Evolutionary conservation across 139 green algal genomes (phyloP), one percentile per base, ranked within the genome.

Genomic region (Deuterostichococcus epilithicus): DNA sequence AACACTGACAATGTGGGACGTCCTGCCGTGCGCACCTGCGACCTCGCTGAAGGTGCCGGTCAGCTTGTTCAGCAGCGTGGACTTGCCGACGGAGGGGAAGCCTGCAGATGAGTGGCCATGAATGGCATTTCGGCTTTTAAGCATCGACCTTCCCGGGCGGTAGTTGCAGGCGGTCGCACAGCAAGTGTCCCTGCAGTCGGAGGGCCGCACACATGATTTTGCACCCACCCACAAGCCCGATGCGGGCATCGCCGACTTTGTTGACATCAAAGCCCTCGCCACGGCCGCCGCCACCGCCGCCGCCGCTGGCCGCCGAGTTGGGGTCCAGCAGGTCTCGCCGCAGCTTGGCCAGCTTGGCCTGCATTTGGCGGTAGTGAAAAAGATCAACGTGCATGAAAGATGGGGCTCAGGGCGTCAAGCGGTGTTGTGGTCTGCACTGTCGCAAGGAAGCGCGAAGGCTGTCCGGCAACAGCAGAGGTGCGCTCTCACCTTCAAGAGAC

Each of bases 291-390:
- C 86, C 94, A 1, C 85, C 93, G 15, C 83, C 89, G 2, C 92
- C 93, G 28, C 90, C 96, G 18, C 91, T 90, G 3, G 74, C 81
- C 13, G 86, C 85, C 28, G 79, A 76, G 26, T 60, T 77, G 1
- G 90, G 92, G 52, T 98, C 96, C 63, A 99, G 81, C 60, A 99
- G 84, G 75, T 99, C 95, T 70, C 95, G 78, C 38, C 92, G 80
- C 35, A 99, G 86, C 90, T 99, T 99, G 30, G 96, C 96, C 8
- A 99, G 85, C 84, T 99, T 99, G 69, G 96, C 95, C 90, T 98
- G 90, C 42, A 88, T 42, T 73, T 30, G 52, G 13, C 8, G 42
- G 42, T 52, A 52, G 42, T 52, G 8, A 13, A 52, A 8, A 23
- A 13, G 8, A 13, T 52, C 42, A 13, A 52, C 8, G 42, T 52